Base-by-base conservation (phyloP, 1,284 basidiomycete genomes). In the Cryptococcus sp. region DNA sequence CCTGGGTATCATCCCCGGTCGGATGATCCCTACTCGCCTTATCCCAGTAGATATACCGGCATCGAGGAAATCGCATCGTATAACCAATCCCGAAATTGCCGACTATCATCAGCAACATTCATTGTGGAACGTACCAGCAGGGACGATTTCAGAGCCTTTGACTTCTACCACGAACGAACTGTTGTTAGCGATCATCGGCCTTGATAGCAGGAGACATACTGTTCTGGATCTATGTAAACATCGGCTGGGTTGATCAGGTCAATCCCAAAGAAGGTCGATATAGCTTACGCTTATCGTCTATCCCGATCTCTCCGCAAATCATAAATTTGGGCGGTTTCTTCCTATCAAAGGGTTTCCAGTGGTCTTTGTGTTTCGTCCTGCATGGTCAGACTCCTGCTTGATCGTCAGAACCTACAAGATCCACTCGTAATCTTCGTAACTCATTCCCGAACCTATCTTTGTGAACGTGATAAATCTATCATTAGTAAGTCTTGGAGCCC, bases 121-220 rank as follows among this genome's bases (percentile, higher is more conserved):
- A 22, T 16, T 39, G 10, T 25, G 21, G 43, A 54, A 41, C 48
- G 22, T 51, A 85, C 90, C 85, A 18, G 87, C 81, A 11, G 79
- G 76, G 1, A 83, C 83, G 49, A 96, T 87, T 67, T 94, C 91
- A 0, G 91, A 87, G 0, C 88, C 92, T 71, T 96, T 96, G 51
- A 96, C 82, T 61, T 87, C 87, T 57, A 96, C 60, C 31, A 96
- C 86, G 72, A 77, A 75, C 1, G 73, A 74, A 48, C 72, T 73
- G 46, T 14, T 14, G 28, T 46, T 34, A 34, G 32, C n/a, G 44
- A 1, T 25, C 37, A 0, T 46, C 1, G 4, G 14, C 25, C 13
- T 23, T n/a, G 10, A 3, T 7, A 34, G 18, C 5, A 5, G 28
- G 18, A 13, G 18, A 50, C 67, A 41, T 36, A 76, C 75, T 76